phyloP scores from a whole-genome alignment of 2,329 filamentous ascomycete species.

The Pestalotiopsis sp. region DNA sequence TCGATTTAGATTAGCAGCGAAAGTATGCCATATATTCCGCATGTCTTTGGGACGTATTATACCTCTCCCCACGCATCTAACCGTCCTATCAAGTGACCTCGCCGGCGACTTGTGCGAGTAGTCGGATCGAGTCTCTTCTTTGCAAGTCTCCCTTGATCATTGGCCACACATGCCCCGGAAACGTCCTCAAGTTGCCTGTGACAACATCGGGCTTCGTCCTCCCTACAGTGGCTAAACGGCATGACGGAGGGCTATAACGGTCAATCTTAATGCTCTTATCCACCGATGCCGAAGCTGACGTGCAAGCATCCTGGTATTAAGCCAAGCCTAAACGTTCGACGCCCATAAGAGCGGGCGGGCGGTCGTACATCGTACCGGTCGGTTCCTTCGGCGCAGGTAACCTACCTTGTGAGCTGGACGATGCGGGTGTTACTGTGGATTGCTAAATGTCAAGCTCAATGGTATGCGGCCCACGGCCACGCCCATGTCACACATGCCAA shows the following conservation, averaged over 20 bases:
- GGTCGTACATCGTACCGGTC: background rate
- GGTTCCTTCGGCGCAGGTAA: constrained; percentile 2
- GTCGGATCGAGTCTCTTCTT: no score
- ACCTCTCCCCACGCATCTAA: no score
- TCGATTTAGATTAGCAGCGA: no score
- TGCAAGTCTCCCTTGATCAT: background rate
- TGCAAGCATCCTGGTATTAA: background rate
- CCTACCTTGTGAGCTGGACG: background rate
- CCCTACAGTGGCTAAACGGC: background rate
- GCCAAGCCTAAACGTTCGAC: background rate
- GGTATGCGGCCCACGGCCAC: background rate
- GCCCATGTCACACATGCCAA: background rate
- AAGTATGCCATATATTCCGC: no score
- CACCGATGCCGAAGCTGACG: background rate
- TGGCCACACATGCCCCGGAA: background rate
- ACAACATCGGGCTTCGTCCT: background rate
- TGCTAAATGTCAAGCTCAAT: background rate
- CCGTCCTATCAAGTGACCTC: no score
- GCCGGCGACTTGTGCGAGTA: no score
- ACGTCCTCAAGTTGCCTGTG: background rate
- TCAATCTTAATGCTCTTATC: background rate
- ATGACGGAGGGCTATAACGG: background rate
- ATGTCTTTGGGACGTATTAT: no score
- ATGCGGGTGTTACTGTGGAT: background rate
- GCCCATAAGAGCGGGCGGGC: background rate